Conservation (phyloP, 2,329 filamentous ascomycete genomes). For the Berkeleyomyces basicola region DNA sequence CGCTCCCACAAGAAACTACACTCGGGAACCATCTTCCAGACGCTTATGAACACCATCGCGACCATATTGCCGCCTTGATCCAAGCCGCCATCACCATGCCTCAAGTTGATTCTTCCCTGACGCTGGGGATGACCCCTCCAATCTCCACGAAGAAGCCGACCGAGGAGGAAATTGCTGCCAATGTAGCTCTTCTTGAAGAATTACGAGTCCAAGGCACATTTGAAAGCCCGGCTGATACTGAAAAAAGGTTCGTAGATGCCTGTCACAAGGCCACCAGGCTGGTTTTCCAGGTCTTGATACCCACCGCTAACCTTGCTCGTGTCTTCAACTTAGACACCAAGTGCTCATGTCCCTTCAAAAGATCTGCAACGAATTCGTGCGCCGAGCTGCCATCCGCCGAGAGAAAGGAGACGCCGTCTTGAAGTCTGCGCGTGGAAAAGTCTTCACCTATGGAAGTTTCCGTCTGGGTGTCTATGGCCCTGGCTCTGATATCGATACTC, state of each 20-base stretch:
- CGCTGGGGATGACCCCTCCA: slow-evolving; percentile 58
- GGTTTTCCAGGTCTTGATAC: not conserved
- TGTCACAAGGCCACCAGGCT: not conserved
- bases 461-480: slow-evolving; percentile 86
- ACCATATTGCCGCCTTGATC: not conserved
- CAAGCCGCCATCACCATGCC: not conserved
- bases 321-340: slow-evolving; percentile 34
- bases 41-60: not conserved
- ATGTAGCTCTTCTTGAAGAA: slow-evolving; percentile 66
- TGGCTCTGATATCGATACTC: slow-evolving; percentile 93
- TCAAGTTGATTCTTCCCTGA: not conserved
- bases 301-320: not conserved
- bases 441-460: slow-evolving; percentile 94
- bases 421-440: slow-evolving; percentile 73
- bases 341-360: slow-evolving; percentile 63
- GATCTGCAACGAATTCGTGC: slow-evolving; percentile 76
- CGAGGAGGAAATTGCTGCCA: slow-evolving; percentile 57
- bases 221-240: slow-evolving; percentile 65
- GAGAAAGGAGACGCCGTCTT: slow-evolving; percentile 56
- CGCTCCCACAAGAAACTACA: not conserved
- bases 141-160: slow-evolving; percentile 67
- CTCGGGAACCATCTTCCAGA: not conserved
- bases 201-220: slow-evolving; percentile 84
- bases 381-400: slow-evolving; percentile 43
- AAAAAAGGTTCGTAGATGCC: slow-evolving; percentile 46